These are phyloP conservation scores for Xylaria scruposa DNA, from an alignment of 495 filamentous ascomycete genomes.

Conservation along the genomic window DNA sequence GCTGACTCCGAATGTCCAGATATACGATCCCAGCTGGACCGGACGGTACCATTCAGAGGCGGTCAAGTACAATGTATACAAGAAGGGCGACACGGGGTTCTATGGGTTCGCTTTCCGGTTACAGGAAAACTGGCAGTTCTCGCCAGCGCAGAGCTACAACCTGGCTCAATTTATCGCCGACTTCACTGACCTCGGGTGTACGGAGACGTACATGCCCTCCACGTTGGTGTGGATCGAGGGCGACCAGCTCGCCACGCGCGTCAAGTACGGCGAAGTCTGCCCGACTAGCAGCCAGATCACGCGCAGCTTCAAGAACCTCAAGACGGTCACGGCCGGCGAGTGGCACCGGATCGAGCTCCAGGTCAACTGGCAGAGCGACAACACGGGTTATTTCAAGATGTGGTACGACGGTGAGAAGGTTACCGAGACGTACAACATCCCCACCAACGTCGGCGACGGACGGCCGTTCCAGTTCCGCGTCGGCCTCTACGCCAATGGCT, in stretches of 20 bases:
- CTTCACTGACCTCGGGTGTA: slow-evolving; percentile 53
- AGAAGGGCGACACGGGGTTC: slow-evolving; percentile 57
- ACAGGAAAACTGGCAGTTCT: slow-evolving; percentile 56
- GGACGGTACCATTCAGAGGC: slow-evolving; percentile 66
- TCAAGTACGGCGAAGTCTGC: slow-evolving; percentile 55
- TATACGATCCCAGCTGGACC: slow-evolving; percentile 52
- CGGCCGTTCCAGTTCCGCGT: slow-evolving; percentile 59
- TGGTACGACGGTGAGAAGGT: slow-evolving; percentile 61
- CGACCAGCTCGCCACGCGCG: slow-evolving; percentile 53
- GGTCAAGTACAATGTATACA: slow-evolving; percentile 53
- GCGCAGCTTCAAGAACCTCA: slow-evolving; percentile 41
- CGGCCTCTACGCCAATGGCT: slow-evolving; percentile 63
- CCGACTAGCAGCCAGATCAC: slow-evolving; percentile 40
- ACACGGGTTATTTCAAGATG: slow-evolving; percentile 55
- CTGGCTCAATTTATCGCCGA: slow-evolving; percentile 64
- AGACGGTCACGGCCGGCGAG: slow-evolving; percentile 50
- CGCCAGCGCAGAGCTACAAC: slow-evolving; percentile 57
- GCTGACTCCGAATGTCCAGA: too few species aligned
- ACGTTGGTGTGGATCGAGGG: slow-evolving; percentile 61
- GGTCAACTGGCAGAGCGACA: slow-evolving; percentile 55
- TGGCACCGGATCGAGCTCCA: slow-evolving; percentile 61
- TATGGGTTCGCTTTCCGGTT: slow-evolving; percentile 65
- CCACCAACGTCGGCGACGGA: slow-evolving; percentile 56
- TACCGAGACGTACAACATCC: slow-evolving; percentile 47
- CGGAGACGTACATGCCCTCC: slow-evolving; percentile 59